A percentile compares a stretch with the other conserved stretches of the same genome.
Conservation (phyloP, 164 flowering plant genomes). For the Pachysandra terminalis region DNA sequence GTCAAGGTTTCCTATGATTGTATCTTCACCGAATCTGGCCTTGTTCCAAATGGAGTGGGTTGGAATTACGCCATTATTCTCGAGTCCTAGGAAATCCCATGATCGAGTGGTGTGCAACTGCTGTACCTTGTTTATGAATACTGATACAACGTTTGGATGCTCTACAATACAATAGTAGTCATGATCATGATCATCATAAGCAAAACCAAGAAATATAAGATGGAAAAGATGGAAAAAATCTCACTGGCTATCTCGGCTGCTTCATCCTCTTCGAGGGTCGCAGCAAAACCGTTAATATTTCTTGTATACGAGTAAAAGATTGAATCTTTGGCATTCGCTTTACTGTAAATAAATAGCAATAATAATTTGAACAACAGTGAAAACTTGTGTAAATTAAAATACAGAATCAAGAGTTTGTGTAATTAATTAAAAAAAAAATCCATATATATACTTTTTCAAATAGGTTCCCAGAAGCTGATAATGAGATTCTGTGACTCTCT, state of each 20-base stretch:
- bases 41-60: constrained; percentile 47
- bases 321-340: constrained; percentile 41
- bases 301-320: constrained; percentile 58
- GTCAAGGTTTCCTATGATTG: constrained; percentile 69
- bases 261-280: constrained; percentile 58
- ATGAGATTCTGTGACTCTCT: constrained; percentile 39
- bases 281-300: constrained; percentile 71
- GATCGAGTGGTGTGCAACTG: constrained; percentile 63
- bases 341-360: constrained; percentile 6
- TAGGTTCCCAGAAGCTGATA: constrained; percentile 41
- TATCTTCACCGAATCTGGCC: constrained; percentile 67
- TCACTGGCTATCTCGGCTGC: constrained; percentile 49
- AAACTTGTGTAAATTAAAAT: not conserved
- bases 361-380: not conserved
- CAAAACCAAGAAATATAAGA: not conserved
- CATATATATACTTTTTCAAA: constrained; percentile 38
- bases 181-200: too few relatives aligned
- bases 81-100: constrained; percentile 61
- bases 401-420: not conserved
- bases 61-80: constrained; percentile 26
- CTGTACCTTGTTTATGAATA: constrained; percentile 42
- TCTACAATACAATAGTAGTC: too few relatives aligned
- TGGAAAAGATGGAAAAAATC: not conserved
- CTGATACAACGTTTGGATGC: constrained; percentile 59
- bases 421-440: not conserved